These are phyloP conservation scores for Trichosporon ovoides DNA, from an alignment of 1,284 basidiomycete genomes.

Conservation along the genomic window DNA sequence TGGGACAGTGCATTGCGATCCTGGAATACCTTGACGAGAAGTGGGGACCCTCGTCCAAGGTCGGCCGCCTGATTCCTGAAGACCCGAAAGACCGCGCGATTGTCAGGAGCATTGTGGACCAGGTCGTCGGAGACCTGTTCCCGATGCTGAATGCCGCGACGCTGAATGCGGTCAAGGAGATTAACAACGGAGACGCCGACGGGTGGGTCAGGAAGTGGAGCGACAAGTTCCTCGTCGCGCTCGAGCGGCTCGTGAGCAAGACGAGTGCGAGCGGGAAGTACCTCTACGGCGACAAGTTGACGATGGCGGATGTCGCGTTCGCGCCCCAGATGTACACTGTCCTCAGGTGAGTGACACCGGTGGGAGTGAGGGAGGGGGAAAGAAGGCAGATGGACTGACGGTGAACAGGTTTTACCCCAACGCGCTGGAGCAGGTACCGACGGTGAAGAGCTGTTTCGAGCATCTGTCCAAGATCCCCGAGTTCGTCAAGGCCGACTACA, in stretches of 20 bases:
- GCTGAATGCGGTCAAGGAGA: slow-evolving; percentile 10
- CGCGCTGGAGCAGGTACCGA: slow-evolving; percentile 8
- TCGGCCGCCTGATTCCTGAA: slow-evolving; percentile 10
- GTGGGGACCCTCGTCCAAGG: neutral
- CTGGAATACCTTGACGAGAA: slow-evolving; percentile 20
- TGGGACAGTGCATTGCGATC: slow-evolving; percentile 18
- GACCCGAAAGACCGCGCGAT: slow-evolving; percentile 7
- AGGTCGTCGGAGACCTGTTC: slow-evolving; percentile 18
- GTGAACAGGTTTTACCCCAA: slow-evolving; percentile 7
- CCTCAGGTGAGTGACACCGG: slow-evolving; percentile 3
- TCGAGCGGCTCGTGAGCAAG: slow-evolving; percentile 13
- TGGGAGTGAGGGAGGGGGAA: no score
- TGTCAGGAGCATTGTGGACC: slow-evolving; percentile 14
- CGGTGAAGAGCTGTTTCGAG: slow-evolving; percentile 7
- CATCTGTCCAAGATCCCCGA: slow-evolving; percentile 15
- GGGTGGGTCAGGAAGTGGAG: slow-evolving; percentile 14
- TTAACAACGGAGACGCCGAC: slow-evolving; percentile 5
- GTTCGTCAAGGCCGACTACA: slow-evolving; percentile 19
- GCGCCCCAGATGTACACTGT: slow-evolving; percentile 18
- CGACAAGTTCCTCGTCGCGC: slow-evolving; percentile 6
- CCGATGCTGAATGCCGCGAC: slow-evolving; percentile 14
- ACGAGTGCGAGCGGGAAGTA: slow-evolving; percentile 8
- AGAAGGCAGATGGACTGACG: no score
- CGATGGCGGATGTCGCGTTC: slow-evolving; percentile 17
- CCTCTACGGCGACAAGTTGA: slow-evolving; percentile 16